Conservation (phyloP, 805 yeast species). For the Groenewaldozyma tartarivorans region DNA sequence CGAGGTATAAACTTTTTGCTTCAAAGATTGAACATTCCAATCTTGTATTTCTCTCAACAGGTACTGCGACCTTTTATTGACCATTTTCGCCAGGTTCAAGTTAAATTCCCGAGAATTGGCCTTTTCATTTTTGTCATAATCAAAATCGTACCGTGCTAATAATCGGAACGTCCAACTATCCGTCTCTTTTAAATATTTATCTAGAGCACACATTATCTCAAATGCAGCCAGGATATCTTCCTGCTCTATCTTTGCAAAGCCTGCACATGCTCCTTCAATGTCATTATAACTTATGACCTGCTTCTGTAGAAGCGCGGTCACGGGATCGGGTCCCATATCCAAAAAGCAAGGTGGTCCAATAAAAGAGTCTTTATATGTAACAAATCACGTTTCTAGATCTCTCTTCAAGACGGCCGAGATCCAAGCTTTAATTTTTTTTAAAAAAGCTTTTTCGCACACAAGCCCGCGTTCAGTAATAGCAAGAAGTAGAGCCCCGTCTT, state of each 20-base stretch:
- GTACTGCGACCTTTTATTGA: conserved; percentile 17
- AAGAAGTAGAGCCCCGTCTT: too few relatives aligned
- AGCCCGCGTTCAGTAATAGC: too few relatives aligned
- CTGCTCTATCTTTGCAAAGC: conserved; percentile 12
- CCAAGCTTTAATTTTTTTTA: too few relatives aligned
- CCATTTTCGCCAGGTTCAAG: conserved; percentile 20
- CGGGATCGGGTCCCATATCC: too few relatives aligned
- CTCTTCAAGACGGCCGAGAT: too few relatives aligned
- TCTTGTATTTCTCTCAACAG: conserved; percentile 17
- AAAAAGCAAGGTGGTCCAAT: too few relatives aligned
- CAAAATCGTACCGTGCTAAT: conserved; percentile 21
- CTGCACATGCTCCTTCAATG: conserved; percentile 11
- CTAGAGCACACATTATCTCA: conserved; percentile 16
- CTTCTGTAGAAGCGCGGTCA: conserved; percentile 11
- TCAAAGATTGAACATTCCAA: conserved; percentile 23
- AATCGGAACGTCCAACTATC: conserved; percentile 23
- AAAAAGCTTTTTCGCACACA: too few relatives aligned
- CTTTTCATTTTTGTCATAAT: conserved; percentile 4
- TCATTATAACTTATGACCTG: conserved; percentile 8
- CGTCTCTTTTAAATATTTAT: conserved; percentile 19
- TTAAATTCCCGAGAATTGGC: conserved; percentile 19
- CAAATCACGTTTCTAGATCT: not conserved
- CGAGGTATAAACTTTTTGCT: conserved; percentile 17
- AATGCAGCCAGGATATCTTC: conserved; percentile 17
- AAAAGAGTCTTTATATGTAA: not conserved